Evolutionary conservation across 768 basidiomycete genomes (phyloP).

Genomic region (Leccinum boreale): DNA sequence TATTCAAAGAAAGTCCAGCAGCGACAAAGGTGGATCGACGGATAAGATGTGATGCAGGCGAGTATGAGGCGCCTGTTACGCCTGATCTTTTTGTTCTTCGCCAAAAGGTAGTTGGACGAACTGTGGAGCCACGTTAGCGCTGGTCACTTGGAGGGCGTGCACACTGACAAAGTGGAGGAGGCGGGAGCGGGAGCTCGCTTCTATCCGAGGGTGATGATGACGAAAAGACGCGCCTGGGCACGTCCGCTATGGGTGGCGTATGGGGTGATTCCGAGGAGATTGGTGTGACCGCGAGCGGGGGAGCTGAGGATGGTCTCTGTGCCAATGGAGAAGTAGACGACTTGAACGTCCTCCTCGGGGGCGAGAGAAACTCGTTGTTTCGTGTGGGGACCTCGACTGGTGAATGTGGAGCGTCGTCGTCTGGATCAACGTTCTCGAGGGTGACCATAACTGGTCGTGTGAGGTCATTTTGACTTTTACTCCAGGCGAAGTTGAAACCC

Average conservation of each 20-base stretch:
- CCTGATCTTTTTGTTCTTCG: conserved; percentile 69
- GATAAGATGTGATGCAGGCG: conserved; percentile 69
- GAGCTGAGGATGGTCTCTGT: conserved; percentile 21
- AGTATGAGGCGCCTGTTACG: conserved; percentile 66
- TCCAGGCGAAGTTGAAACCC: conserved; percentile 30
- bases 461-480: conserved; percentile 26
- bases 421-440: conserved; percentile 26
- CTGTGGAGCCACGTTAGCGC: conserved; percentile 33
- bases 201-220: conserved; percentile 11
- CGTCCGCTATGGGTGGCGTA: conserved; percentile 3
- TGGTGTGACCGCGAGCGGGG: conserved; percentile 14
- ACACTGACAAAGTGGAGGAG: conserved; percentile 62
- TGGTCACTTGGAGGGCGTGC: background rate
- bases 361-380: conserved; percentile 23
- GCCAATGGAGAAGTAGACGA: conserved; percentile 12
- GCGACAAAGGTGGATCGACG: conserved; percentile 79
- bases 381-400: conserved; percentile 20
- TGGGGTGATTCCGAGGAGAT: background rate
- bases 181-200: conserved; percentile 52
- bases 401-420: conserved; percentile 21
- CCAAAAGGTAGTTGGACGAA: conserved; percentile 84
- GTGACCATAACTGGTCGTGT: conserved; percentile 31
- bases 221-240: conserved; percentile 15
- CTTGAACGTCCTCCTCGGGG: conserved; percentile 28
- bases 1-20: conserved; percentile 66